Base-by-base conservation (phyloP, 1,284 basidiomycete genomes). In the Pascua guehoae region DNA sequence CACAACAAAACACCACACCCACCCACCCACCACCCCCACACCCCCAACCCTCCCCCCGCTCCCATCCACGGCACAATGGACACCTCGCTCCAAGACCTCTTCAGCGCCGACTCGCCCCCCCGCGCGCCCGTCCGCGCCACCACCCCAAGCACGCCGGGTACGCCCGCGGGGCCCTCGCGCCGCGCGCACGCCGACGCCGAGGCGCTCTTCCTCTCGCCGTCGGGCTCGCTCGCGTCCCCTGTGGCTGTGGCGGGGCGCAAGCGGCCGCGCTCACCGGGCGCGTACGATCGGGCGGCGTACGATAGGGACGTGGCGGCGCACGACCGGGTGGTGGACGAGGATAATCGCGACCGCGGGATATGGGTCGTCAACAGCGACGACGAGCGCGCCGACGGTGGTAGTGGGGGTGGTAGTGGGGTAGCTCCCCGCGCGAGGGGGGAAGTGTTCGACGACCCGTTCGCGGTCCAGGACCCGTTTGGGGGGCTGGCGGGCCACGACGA, bases 21-120 rank as follows among this genome's bases (percentile, higher is more conserved):
- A 16, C 18, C 18, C 11, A 39, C 44, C 39, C 46, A 46, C 2
- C 54, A 37, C 14, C 40, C 17, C 14, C 48, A 32, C 39, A 38
- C n/a, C 9, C 11, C 49, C 11, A 32, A 18, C 11, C 12, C 32
- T 36, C 41, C 43, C 24, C 39, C 16, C 40, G 11, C 37, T n/a
- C n/a, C n/a, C n/a, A n/a, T n/a, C n/a, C n/a, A n/a, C n/a, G n/a
- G 12, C 44, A 47, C 38, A 5, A 56, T 55, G 54, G 15, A 48
- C 8, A 40, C 39, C 24, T 48, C 51, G 7, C 56, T 61, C 37
- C 49, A 50, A 5, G 58, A 68, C 58, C 63, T 73, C 2, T 73
- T 73, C 65, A 61, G 39, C 14, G 41, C 42, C 46, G 49, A 68
- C 49, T 73, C 68, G 10, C 68, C 68, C 10, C 55, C 65, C 16